Evolutionary conservation across 2,329 filamentous ascomycete genomes (phyloP), one percentile per base, ranked within the genome.

Genomic region (Fusarium caatingaense): DNA sequence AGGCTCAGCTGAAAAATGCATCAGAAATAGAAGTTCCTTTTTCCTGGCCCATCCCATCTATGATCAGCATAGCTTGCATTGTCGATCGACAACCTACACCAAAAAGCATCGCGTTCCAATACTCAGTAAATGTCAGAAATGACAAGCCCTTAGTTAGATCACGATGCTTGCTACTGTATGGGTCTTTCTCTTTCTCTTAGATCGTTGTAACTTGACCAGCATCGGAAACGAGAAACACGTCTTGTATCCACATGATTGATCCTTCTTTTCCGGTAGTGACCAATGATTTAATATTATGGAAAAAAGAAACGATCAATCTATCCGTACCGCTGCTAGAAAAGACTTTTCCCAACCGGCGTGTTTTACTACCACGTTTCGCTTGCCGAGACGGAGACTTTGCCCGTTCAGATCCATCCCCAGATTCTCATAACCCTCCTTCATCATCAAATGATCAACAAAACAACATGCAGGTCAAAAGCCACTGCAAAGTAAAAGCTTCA

Each of bases 401-500:
- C 13, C 20, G 20, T 44, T 44, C 20, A 25, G 47, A 42, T 27
- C 41, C 47, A 28, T 55, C 58, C 68, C 67, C 68, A 51, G 63
- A 64, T 68, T 67, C 32, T 34, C 49, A 51, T 51, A 28, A 30
- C 58, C 66, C 56, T 46, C 57, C 66, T 63, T 53, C 67, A 71
- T 55, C n/a, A 46, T 46, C 23, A 56, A 18, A 68, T 55, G n/a
- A 47, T 46, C 27, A 56, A 18, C 62, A 66, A 20, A 51, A 21
- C 48, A 47, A 30, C 47, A 56, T 11, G 27, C 34, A 46, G 42
- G 42, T 47, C 34, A 34, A 20, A 50, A 47, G 30, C 23, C 34
- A 40, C 23, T 56, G 60, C 61, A 62, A 56, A n/a, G n/a, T 30
- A 27, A 32, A 61, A 55, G 37, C 49, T 56, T 50, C 60, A 53